Evolutionary conservation across 2,329 filamentous ascomycete genomes (phyloP).

Genomic region (Geoglossum cookeanum): DNA sequence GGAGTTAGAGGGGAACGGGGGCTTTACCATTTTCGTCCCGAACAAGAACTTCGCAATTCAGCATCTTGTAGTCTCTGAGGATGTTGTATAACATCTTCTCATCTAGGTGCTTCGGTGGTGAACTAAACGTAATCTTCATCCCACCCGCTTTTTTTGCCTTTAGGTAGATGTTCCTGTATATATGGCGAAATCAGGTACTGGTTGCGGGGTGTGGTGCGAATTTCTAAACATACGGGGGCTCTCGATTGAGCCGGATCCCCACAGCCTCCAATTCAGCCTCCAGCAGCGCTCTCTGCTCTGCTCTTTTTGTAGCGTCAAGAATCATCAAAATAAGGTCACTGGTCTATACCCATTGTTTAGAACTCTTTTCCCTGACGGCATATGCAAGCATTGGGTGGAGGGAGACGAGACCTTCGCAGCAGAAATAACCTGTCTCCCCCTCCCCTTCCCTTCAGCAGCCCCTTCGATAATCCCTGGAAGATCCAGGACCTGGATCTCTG

Average conservation of each 20-base stretch:
- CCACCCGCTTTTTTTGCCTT: slow-evolving; percentile 91
- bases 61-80: slow-evolving; percentile 91
- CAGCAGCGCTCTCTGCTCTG: slow-evolving; percentile 73
- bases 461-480: slow-evolving; percentile 96
- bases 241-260: slow-evolving; percentile 78
- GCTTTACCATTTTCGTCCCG: slow-evolving; percentile 62
- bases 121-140: slow-evolving; percentile 95
- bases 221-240: slow-evolving; percentile 52
- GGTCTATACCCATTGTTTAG: slow-evolving; percentile 56
- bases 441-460: slow-evolving; percentile 82
- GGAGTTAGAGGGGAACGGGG: not conserved
- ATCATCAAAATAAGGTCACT: slow-evolving; percentile 96
- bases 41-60: slow-evolving; percentile 91
- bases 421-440: slow-evolving; percentile 90
- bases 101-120: slow-evolving; percentile 75
- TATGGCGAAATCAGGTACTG: not conserved
- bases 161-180: slow-evolving; percentile 73
- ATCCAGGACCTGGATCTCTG: slow-evolving; percentile 95
- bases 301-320: slow-evolving; percentile 87
- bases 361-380: slow-evolving; percentile 4
- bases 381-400: not conserved
- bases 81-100: slow-evolving; percentile 99
- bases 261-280: slow-evolving; percentile 91
- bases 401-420: slow-evolving; percentile 51
- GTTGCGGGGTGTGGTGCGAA: not conserved